phyloP scores from a whole-genome alignment of 2,329 filamentous ascomycete genomes.

The Fusarium sambucinum region DNA sequence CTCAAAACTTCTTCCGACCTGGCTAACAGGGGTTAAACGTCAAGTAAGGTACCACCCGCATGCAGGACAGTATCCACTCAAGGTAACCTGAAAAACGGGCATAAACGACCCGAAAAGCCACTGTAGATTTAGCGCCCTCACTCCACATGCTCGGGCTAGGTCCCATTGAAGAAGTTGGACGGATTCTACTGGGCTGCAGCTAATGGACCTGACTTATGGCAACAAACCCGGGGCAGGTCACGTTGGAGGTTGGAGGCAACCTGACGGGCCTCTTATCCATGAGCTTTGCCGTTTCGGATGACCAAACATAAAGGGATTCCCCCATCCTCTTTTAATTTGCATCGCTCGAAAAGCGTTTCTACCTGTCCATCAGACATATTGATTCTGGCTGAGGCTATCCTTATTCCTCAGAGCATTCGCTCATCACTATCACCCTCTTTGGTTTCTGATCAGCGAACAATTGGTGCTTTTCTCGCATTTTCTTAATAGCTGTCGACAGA shows the following conservation, averaged over 20 bases:
- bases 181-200: constrained; percentile 18
- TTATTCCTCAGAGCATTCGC: constrained; percentile 13
- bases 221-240: constrained; percentile 37
- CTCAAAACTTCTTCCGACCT: constrained; percentile 26
- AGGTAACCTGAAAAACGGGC: constrained; percentile 33
- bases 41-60: constrained; percentile 38
- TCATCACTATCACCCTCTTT: constrained; percentile 9
- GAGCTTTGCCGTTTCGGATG: constrained; percentile 31
- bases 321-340: constrained; percentile 32
- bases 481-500: constrained; percentile 12
- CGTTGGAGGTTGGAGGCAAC: constrained; percentile 44
- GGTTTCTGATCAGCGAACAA: constrained; percentile 11
- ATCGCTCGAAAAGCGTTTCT: constrained; percentile 12
- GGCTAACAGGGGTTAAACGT: constrained; percentile 22
- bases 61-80: constrained; percentile 35
- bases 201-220: constrained; percentile 26
- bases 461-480: constrained; percentile 8
- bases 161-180: constrained; percentile 28
- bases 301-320: constrained; percentile 45
- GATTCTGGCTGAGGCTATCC: constrained; percentile 4
- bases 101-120: constrained; percentile 34
- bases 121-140: constrained; percentile 39
- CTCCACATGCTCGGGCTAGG: constrained; percentile 32
- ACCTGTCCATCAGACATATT: constrained; percentile 8
- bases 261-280: constrained; percentile 25